Evolutionary conservation across 1,139 yeast species (phyloP).

Genomic region (Tardiomyces blankii): DNA sequence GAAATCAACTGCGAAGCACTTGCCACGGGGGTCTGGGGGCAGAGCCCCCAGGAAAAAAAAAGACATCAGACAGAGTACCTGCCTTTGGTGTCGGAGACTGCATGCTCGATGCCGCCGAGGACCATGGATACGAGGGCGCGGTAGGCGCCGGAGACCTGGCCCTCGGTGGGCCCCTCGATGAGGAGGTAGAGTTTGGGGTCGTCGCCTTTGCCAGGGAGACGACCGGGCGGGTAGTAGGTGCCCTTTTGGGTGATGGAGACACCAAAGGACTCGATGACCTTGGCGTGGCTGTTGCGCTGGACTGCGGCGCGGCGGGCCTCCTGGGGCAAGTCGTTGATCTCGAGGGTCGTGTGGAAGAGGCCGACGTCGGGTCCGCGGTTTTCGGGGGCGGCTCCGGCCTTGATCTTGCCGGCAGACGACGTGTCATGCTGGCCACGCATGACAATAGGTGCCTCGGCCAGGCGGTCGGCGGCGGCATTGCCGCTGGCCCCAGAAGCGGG

Average conservation of each 20-base stretch:
- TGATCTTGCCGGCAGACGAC: slow-evolving; percentile 3
- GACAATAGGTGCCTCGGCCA: neutral
- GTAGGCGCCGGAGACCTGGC: slow-evolving; percentile 52
- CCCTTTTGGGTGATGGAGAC: slow-evolving; percentile 83
- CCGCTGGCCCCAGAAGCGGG: neutral
- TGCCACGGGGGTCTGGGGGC: too few relatives aligned
- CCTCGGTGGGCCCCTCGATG: slow-evolving; percentile 66
- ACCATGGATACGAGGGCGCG: slow-evolving; percentile 48
- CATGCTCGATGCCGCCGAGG: slow-evolving; percentile 39
- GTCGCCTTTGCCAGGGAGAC: slow-evolving; percentile 36
- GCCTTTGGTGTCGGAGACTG: neutral
- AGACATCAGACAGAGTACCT: slow-evolving; percentile 1
- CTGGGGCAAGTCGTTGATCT: slow-evolving; percentile 80
- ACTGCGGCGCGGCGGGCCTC: slow-evolving; percentile 76
- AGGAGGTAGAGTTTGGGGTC: slow-evolving; percentile 70
- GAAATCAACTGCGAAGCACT: too few relatives aligned
- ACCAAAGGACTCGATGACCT: slow-evolving; percentile 59
- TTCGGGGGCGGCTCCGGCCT: slow-evolving; percentile 48
- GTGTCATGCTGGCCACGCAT: neutral
- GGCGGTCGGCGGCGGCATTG: neutral
- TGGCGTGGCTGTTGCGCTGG: slow-evolving; percentile 51
- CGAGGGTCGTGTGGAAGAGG: slow-evolving; percentile 58
- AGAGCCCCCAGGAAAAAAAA: slow-evolving; percentile 1
- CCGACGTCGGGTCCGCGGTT: slow-evolving; percentile 52
- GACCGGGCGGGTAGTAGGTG: slow-evolving; percentile 51